These are phyloP conservation scores for Trametes cinnabarina DNA, from an alignment of 768 basidiomycete genomes.

Conservation along the genomic window DNA sequence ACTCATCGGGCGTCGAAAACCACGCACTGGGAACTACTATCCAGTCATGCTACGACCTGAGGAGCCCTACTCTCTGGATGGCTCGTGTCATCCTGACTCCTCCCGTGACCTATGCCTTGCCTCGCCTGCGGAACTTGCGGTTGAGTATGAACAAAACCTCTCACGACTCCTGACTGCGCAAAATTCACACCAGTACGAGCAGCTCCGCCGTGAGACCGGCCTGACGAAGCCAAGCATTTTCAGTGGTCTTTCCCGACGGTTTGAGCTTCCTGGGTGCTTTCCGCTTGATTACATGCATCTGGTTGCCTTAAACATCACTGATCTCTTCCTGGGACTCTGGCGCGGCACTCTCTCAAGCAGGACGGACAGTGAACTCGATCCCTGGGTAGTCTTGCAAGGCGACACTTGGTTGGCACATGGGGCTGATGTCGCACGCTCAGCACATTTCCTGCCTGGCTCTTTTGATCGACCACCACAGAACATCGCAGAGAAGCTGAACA, in stretches of 20 bases:
- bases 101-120: slow-evolving; percentile 9
- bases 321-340: slow-evolving; percentile 34
- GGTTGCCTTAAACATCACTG: slow-evolving; percentile 35
- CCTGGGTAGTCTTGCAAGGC: slow-evolving; percentile 27
- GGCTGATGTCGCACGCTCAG: slow-evolving; percentile 26
- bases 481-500: slow-evolving; percentile 37
- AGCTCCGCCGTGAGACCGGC: slow-evolving; percentile 29
- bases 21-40: slow-evolving; percentile 32
- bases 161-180: not conserved
- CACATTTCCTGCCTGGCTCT: slow-evolving; percentile 33
- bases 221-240: slow-evolving; percentile 37
- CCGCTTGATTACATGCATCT: slow-evolving; percentile 41
- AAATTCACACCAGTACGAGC: slow-evolving; percentile 21
- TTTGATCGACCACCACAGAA: slow-evolving; percentile 43
- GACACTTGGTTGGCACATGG: slow-evolving; percentile 39
- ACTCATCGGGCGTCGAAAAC: slow-evolving; percentile 30
- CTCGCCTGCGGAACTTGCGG: not conserved
- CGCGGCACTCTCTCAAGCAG: slow-evolving; percentile 21
- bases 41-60: slow-evolving; percentile 30
- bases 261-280: slow-evolving; percentile 33
- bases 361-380: slow-evolving; percentile 30
- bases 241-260: slow-evolving; percentile 22
- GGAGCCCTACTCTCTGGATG: slow-evolving; percentile 19
- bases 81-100: slow-evolving; percentile 31
- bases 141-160: not conserved